Percentiles rank a stretch among this genome's conserved stretches.
These are phyloP conservation scores for Chlamydomonas eustigma DNA, from an alignment of 139 green algal genomes.

Conservation along the genomic window DNA sequence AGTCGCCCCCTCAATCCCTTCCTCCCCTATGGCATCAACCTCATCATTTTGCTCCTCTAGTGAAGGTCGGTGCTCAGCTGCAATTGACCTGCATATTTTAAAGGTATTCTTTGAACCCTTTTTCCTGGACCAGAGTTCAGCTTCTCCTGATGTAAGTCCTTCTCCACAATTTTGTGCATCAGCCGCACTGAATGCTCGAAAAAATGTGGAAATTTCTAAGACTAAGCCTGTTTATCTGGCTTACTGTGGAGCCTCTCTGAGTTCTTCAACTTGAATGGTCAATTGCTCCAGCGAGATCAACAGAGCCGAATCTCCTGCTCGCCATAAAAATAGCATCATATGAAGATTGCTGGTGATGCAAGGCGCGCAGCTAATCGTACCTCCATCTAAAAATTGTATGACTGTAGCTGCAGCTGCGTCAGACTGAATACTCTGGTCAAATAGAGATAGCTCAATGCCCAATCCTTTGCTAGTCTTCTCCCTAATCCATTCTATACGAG, in stretches of 20 bases:
- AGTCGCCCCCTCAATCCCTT: too few relatives aligned
- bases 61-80: too few relatives aligned
- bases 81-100: too few relatives aligned
- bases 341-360: background rate
- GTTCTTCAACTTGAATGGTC: constrained; percentile 40
- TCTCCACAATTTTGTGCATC: too few relatives aligned
- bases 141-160: too few relatives aligned
- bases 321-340: background rate
- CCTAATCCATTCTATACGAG: constrained; percentile 23
- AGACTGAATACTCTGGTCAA: constrained; percentile 21
- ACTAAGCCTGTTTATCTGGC: background rate
- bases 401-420: constrained; percentile 13
- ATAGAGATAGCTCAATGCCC: constrained; percentile 18
- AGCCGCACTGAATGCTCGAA: too few relatives aligned
- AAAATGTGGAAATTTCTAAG: background rate
- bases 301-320: constrained; percentile 23
- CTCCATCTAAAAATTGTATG: constrained; percentile 36
- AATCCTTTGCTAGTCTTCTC: constrained; percentile 32
- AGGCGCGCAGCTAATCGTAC: constrained; percentile 6
- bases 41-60: too few relatives aligned
- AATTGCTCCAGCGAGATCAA: constrained; percentile 31
- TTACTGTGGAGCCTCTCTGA: constrained; percentile 28
- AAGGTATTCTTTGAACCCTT: too few relatives aligned
- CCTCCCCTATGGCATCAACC: too few relatives aligned
- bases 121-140: too few relatives aligned